Evolutionary conservation across 345 rosid genomes (phyloP).

Genomic region (Corchorus capsularis): DNA sequence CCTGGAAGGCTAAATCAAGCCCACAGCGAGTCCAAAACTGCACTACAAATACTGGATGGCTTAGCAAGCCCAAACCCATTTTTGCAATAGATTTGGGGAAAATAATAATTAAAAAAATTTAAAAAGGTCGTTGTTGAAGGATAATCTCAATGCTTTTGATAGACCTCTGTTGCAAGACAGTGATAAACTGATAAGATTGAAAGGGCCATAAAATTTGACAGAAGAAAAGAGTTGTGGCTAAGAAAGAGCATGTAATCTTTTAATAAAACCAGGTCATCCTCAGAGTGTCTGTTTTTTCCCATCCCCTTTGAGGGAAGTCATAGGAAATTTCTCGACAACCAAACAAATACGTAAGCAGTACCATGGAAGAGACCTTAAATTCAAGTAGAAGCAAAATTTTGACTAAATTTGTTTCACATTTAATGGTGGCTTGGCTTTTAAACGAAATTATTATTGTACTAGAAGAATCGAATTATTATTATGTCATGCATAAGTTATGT

Average conservation of each 20-base stretch:
- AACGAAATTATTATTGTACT: too few species aligned
- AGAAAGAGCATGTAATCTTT: neutral
- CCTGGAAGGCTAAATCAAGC: neutral
- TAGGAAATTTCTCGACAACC: slow-evolving; percentile 14
- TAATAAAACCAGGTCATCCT: too few species aligned
- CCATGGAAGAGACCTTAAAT: neutral
- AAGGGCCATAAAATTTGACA: neutral
- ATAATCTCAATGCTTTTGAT: too few species aligned
- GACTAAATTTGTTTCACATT: neutral
- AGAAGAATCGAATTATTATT: neutral
- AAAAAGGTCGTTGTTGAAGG: too few species aligned
- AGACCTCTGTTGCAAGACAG: neutral
- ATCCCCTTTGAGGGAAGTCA: neutral
- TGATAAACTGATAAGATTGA: neutral
- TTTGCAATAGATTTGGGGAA: too few species aligned
- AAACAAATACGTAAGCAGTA: neutral
- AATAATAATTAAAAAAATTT: too few species aligned
- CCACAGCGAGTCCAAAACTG: neutral
- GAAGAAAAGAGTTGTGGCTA: neutral
- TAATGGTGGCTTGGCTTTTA: neutral
- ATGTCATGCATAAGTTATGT: neutral
- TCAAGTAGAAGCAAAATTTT: neutral
- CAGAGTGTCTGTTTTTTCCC: neutral
- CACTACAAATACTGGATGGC: too few species aligned
- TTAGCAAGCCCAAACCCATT: too few species aligned